phyloP scores from a whole-genome alignment of 345 rosid species.

The Euclidium syriacum region DNA sequence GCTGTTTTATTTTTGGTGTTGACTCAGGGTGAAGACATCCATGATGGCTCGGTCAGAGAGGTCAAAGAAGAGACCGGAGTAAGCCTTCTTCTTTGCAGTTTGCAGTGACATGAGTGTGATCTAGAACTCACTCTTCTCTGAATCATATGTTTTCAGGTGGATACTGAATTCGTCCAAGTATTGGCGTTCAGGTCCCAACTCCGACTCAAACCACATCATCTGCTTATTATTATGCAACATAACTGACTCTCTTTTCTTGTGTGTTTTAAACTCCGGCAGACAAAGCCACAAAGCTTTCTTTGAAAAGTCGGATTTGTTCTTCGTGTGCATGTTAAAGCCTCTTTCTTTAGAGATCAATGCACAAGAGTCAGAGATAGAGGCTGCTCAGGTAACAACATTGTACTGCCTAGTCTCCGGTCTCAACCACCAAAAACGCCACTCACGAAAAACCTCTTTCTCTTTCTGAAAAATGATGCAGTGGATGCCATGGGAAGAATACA shows the following conservation, averaged over 20 bases:
- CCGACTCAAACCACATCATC: not conserved
- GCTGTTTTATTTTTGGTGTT: not conserved
- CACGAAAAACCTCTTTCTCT: not conserved
- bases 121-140: conserved; percentile 1
- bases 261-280: conserved; percentile 33
- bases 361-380: conserved; percentile 76
- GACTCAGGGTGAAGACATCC: conserved; percentile 77
- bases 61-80: conserved; percentile 94
- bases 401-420: not conserved
- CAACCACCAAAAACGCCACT: not conserved
- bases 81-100: conserved; percentile 25
- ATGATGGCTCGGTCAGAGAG: conserved; percentile 74
- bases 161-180: conserved; percentile 67
- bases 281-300: conserved; percentile 72
- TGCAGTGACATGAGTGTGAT: conserved; percentile 9
- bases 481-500: conserved; percentile 58
- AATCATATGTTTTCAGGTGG: conserved; percentile 42
- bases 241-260: conserved; percentile 1
- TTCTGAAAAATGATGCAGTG: conserved; percentile 46
- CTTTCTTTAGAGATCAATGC: conserved; percentile 53
- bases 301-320: conserved; percentile 73
- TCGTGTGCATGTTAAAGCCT: conserved; percentile 72
- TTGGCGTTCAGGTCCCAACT: conserved; percentile 66
- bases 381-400: conserved; percentile 51
- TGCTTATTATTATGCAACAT: conserved; percentile 1